Percentiles rank a stretch among this genome's conserved stretches.
phyloP scores from a whole-genome alignment of 2,329 filamentous ascomycete genomes.

The Didymella arachidicola region DNA sequence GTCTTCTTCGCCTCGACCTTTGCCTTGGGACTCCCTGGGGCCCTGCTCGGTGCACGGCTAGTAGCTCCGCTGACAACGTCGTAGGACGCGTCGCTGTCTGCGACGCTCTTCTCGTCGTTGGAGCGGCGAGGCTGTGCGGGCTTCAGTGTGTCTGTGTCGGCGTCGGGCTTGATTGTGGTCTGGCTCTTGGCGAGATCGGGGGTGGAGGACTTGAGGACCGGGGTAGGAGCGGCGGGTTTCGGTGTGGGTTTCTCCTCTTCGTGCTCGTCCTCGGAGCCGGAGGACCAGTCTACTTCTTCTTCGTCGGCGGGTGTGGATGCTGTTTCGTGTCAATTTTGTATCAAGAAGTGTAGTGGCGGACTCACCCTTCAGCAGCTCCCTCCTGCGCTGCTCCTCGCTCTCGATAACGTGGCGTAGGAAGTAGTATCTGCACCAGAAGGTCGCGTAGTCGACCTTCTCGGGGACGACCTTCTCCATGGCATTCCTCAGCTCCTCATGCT shows the following conservation, averaged over 20 bases:
- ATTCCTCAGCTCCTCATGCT: conserved; percentile 81
- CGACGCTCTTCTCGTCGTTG: conserved; percentile 77
- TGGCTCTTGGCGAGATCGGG: conserved; percentile 43
- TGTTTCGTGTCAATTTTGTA: conserved; percentile 12
- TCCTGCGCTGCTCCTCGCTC: conserved; percentile 85
- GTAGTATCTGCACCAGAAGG: conserved; percentile 96
- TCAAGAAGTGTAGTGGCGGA: neutral
- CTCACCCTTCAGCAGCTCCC: conserved; percentile 89
- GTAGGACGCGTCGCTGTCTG: conserved; percentile 95
- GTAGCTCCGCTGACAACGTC: conserved; percentile 81
- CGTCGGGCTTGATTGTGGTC: conserved; percentile 50
- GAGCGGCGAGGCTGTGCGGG: conserved; percentile 69
- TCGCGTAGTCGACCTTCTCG: conserved; percentile 83
- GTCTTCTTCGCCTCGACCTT: conserved; percentile 53
- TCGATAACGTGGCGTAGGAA: conserved; percentile 93
- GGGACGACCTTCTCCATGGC: conserved; percentile 98
- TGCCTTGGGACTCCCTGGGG: conserved; percentile 68
- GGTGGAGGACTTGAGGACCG: conserved; percentile 19
- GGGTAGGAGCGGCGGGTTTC: conserved; percentile 8
- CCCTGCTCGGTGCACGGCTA: conserved; percentile 67
- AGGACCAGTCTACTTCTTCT: conserved; percentile 73
- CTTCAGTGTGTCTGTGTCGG: conserved; percentile 58
- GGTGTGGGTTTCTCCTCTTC: conserved; percentile 29
- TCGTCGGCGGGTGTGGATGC: conserved; percentile 74
- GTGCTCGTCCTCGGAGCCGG: conserved; percentile 68